A percentile compares a stretch with the other conserved stretches of the same genome.
Conservation (phyloP, 768 basidiomycete genomes). For the Pleurotus tuber-regium region DNA sequence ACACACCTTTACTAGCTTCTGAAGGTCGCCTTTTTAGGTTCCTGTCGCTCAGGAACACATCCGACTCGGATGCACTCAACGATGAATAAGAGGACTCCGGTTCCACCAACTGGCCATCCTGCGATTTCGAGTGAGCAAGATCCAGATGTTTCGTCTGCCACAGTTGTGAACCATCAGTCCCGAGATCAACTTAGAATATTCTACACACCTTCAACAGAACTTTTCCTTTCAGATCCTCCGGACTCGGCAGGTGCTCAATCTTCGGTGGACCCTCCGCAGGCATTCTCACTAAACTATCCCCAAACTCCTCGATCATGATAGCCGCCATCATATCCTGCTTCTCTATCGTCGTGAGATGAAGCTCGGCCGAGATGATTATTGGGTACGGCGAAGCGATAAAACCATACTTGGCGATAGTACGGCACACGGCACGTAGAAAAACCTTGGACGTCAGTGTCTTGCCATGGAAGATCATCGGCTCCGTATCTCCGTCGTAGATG, state of each 20-base stretch:
- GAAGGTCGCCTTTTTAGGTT: constrained; percentile 20
- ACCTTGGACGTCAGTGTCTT: constrained; percentile 90
- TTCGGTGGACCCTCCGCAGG: constrained; percentile 38
- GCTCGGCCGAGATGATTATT: constrained; percentile 95
- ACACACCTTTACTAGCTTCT: constrained; percentile 30
- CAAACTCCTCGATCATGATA: constrained; percentile 47
- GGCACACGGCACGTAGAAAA: constrained; percentile 76
- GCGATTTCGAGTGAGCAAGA: constrained; percentile 26
- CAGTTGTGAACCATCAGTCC: too few species aligned
- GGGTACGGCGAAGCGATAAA: constrained; percentile 95
- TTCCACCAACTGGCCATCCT: constrained; percentile 19
- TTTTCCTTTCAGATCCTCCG: constrained; percentile 76
- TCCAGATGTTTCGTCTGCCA: constrained; percentile 80
- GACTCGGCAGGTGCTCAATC: constrained; percentile 74
- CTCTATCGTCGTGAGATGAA: constrained; percentile 69
- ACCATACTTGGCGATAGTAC: constrained; percentile 87
- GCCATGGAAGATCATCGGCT: constrained; percentile 91
- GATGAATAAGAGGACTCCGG: constrained; percentile 24
- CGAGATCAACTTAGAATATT: too few species aligned
- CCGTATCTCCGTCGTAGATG: constrained; percentile 82
- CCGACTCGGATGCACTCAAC: constrained; percentile 38
- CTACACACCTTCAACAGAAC: constrained; percentile 83
- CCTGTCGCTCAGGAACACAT: constrained; percentile 21
- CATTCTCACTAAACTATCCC: constrained; percentile 33
- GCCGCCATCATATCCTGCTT: constrained; percentile 50